Conservation (phyloP, 805 yeast species). For the Candida silvicultrix region DNA sequence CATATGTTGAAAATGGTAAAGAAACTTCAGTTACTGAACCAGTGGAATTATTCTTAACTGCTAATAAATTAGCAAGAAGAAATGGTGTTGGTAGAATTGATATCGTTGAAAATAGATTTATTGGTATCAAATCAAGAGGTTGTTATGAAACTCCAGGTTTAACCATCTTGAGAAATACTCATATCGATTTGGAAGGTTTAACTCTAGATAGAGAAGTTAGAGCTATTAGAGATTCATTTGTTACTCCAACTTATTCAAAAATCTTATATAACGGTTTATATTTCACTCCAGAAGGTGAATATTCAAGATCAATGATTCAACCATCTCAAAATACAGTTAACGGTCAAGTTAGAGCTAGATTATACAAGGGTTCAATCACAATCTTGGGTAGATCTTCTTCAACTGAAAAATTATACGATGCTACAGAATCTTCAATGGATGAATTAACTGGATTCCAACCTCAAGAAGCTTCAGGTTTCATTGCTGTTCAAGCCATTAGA, state of each 20-base stretch:
- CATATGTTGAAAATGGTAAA: conserved; percentile 52
- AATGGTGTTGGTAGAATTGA: conserved; percentile 99
- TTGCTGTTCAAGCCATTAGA: conserved; percentile 96
- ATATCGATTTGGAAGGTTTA: conserved; percentile 94
- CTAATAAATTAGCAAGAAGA: conserved; percentile 95
- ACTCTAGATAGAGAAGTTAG: conserved; percentile 97
- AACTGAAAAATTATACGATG: conserved; percentile 95
- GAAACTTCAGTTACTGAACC: conserved; percentile 70
- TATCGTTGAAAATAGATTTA: conserved; percentile 98
- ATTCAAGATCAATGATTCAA: conserved; percentile 84
- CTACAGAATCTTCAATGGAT: conserved; percentile 98
- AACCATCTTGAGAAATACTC: conserved; percentile 88
- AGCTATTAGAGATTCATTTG: conserved; percentile 93
- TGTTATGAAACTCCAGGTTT: conserved; percentile 99
- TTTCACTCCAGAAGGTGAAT: conserved; percentile 98
- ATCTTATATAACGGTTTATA: conserved; percentile 95
- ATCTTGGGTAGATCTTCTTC: conserved; percentile 92
- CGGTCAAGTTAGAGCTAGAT: conserved; percentile 90
- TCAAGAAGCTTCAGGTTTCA: conserved; percentile 94
- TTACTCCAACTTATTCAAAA: conserved; percentile 86
- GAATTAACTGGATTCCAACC: conserved; percentile 98
- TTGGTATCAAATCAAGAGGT: conserved; percentile 98
- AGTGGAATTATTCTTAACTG: conserved; percentile 86
- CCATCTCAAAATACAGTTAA: conserved; percentile 95
- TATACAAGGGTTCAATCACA: conserved; percentile 82